Percentiles rank a stretch among this genome's conserved stretches.
These are phyloP conservation scores for Tulasnella sp. DNA, from an alignment of 768 basidiomycete genomes.

Conservation along the genomic window DNA sequence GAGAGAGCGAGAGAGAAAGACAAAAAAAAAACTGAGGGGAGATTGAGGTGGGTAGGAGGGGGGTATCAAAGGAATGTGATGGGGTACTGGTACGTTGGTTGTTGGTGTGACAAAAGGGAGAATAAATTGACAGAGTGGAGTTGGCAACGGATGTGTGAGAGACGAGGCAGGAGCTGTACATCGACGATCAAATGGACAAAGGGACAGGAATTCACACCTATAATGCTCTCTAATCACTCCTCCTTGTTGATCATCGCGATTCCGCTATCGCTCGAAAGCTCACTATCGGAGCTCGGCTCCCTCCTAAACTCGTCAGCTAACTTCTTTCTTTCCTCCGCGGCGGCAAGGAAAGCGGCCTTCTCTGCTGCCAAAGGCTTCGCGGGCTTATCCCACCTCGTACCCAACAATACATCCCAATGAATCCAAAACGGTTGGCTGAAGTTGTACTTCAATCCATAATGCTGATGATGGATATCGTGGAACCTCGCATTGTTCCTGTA, in stretches of 20 bases:
- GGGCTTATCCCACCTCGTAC: slow-evolving; percentile 42
- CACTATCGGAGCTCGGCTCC: neutral
- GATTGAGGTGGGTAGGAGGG: too few relatives aligned
- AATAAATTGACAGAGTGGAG: too few relatives aligned
- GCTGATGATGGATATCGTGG: slow-evolving; percentile 88
- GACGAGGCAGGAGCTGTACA: too few relatives aligned
- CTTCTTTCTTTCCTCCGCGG: neutral
- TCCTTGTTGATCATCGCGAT: slow-evolving; percentile 10
- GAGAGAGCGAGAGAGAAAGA: too few relatives aligned
- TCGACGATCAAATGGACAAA: too few relatives aligned
- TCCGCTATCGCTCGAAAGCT: slow-evolving; percentile 1
- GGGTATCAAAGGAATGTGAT: too few relatives aligned
- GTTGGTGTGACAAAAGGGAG: too few relatives aligned
- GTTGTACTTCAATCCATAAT: slow-evolving; percentile 79
- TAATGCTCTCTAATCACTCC: neutral
- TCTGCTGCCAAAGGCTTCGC: slow-evolving; percentile 4
- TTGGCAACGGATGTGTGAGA: too few relatives aligned
- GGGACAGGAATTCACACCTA: too few relatives aligned
- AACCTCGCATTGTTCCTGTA: slow-evolving; percentile 89
- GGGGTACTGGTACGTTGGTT: too few relatives aligned
- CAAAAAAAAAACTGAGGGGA: too few relatives aligned
- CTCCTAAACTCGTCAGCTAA: neutral
- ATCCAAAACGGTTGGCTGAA: slow-evolving; percentile 94
- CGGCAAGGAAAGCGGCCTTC: neutral
- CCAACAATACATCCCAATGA: slow-evolving; percentile 82